Percentiles rank a stretch among this genome's conserved stretches.
Evolutionary conservation across 2,329 filamentous ascomycete genomes (phyloP).

Genomic region (Ramularia endophylla): DNA sequence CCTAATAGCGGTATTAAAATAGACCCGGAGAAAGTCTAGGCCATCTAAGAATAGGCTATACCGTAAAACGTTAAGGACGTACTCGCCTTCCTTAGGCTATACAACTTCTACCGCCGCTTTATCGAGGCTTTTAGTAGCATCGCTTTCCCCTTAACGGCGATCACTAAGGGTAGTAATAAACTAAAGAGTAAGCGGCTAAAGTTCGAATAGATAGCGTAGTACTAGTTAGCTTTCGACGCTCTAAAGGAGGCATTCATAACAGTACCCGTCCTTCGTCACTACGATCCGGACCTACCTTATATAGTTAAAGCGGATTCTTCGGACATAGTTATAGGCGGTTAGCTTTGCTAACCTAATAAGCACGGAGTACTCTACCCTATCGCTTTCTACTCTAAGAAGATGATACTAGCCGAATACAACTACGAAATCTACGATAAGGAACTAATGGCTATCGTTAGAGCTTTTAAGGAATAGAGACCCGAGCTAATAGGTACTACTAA

Average conservation of each 20-base stretch:
- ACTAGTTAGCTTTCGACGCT: neutral
- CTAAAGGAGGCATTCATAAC: neutral
- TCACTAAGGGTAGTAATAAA: neutral
- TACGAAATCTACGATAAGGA: no score
- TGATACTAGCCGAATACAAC: neutral
- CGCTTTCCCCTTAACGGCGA: neutral
- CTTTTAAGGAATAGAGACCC: no score
- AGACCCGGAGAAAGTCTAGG: no score
- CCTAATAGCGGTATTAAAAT: no score
- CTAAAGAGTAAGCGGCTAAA: neutral
- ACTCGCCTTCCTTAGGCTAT: no score
- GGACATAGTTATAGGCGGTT: no score
- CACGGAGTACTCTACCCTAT: no score
- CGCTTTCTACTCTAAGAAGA: neutral
- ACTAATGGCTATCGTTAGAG: neutral
- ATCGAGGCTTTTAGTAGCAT: neutral
- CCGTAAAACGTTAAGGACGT: no score
- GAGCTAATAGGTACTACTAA: no score
- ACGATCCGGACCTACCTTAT: neutral
- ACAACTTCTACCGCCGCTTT: no score
- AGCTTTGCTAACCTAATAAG: no score
- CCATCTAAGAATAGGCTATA: no score
- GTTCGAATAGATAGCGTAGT: neutral
- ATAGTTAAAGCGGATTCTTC: conserved; percentile 1
- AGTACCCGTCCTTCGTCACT: neutral